phyloP scores from a whole-genome alignment of 2,329 filamentous ascomycete species.

The Neofusicoccum parvum region DNA sequence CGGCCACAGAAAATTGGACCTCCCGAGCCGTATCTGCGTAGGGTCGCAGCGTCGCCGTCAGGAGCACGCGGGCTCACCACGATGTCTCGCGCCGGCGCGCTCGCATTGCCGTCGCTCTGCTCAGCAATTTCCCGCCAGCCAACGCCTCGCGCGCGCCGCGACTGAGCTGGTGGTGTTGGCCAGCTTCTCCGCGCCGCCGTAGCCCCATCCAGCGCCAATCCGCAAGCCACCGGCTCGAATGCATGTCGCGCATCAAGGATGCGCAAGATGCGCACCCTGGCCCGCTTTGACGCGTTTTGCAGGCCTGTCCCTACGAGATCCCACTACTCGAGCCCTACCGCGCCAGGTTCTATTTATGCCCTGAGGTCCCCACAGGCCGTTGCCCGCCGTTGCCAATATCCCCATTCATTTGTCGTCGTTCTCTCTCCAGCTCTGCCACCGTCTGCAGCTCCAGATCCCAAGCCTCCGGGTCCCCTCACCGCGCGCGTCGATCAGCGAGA shows the following conservation, averaged over 20 bases:
- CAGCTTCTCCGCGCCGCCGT: slow-evolving; percentile 2
- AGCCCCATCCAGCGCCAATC: slow-evolving; percentile 2
- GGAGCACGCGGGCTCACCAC: slow-evolving; percentile 3
- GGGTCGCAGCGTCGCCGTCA: neutral
- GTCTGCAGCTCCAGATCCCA: slow-evolving; percentile 10
- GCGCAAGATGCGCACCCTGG: slow-evolving; percentile 1
- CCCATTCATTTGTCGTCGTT: slow-evolving; percentile 2
- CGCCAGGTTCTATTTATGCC: slow-evolving; percentile 20
- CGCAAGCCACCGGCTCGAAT: slow-evolving; percentile 15
- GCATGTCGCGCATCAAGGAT: slow-evolving; percentile 20
- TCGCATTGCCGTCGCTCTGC: neutral
- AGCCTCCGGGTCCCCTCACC: slow-evolving; percentile 8
- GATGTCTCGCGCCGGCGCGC: neutral
- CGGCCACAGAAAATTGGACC: slow-evolving; percentile 15
- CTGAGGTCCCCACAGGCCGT: slow-evolving; percentile 17
- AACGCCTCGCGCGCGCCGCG: neutral
- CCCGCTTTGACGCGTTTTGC: slow-evolving; percentile 13
- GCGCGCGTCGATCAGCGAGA: slow-evolving; percentile 5
- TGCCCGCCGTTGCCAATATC: slow-evolving; percentile 8
- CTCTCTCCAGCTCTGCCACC: neutral
- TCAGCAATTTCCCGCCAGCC: slow-evolving; percentile 5
- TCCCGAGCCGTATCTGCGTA: slow-evolving; percentile 15
- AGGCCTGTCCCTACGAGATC: slow-evolving; percentile 11
- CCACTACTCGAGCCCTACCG: slow-evolving; percentile 16
- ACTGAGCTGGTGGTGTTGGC: neutral